Conservation (phyloP, 2,329 filamentous ascomycete genomes). For the Xylariales sp. region DNA sequence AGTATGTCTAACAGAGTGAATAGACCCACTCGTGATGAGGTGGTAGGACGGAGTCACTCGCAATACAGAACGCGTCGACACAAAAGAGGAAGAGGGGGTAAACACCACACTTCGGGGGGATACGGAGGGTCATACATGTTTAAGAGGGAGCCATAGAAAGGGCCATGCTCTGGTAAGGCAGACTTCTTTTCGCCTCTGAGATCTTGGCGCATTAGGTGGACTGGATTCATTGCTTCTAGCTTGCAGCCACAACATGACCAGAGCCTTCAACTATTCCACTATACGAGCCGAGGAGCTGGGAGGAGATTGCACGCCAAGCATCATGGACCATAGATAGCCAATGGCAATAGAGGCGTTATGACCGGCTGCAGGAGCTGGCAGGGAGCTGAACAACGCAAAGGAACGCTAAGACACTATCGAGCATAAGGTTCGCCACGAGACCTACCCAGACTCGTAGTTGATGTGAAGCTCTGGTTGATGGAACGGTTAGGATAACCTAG, state of each 20-base stretch:
- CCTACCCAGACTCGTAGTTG: constrained; percentile 14
- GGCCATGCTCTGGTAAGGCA: constrained; percentile 35
- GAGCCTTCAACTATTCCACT: constrained; percentile 42
- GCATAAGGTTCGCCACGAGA: constrained; percentile 41
- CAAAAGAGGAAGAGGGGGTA: constrained; percentile 29
- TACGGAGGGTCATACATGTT: constrained; percentile 23
- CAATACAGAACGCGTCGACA: constrained; percentile 18
- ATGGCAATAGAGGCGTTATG: constrained; percentile 36
- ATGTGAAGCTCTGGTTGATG: constrained; percentile 14
- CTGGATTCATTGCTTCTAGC: constrained; percentile 20
- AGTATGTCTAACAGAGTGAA: constrained; percentile 10
- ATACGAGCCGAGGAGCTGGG: constrained; percentile 32
- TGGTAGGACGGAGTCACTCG: constrained; percentile 18
- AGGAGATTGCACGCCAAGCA: constrained; percentile 46
- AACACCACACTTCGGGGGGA: constrained; percentile 20
- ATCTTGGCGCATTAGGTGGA: constrained; percentile 6
- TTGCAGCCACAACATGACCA: constrained; percentile 25
- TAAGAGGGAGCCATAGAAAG: constrained; percentile 28
- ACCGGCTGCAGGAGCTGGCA: constrained; percentile 49
- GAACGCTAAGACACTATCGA: constrained; percentile 45
- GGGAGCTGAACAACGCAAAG: constrained; percentile 49
- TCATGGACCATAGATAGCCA: constrained; percentile 43
- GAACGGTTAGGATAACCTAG: constrained; percentile 32
- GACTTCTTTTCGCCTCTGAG: constrained; percentile 29
- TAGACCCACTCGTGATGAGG: constrained; percentile 21